phyloP scores from a whole-genome alignment of 345 rosid genomes.

The Citropsis articulata region DNA sequence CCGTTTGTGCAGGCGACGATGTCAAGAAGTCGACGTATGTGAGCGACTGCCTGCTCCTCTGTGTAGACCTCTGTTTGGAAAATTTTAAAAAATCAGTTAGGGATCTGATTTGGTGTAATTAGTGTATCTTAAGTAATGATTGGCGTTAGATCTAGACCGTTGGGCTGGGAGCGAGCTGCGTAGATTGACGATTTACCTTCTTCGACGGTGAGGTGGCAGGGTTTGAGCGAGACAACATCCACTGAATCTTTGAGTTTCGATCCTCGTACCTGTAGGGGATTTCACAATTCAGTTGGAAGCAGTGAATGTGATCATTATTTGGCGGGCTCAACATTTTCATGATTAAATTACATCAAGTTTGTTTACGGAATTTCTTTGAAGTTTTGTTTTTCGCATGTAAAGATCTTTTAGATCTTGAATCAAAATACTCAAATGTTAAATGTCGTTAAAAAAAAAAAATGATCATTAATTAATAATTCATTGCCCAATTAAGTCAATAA shows the following conservation, averaged over 20 bases:
- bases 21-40: constrained; percentile 85
- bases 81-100: not conserved
- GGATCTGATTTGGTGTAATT: not conserved
- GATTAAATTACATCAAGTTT: too few relatives aligned
- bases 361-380: too few relatives aligned
- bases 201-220: constrained; percentile 69
- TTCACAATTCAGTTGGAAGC: not conserved
- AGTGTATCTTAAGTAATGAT: not conserved
- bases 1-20: constrained; percentile 83
- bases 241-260: constrained; percentile 72
- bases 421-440: too few relatives aligned
- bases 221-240: constrained; percentile 81
- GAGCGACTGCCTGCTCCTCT: constrained; percentile 66
- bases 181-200: constrained; percentile 42
- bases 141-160: constrained; percentile 7
- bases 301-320: not conserved
- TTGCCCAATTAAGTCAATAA: too few relatives aligned
- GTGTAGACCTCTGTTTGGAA: constrained; percentile 69
- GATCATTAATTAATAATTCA: too few relatives aligned
- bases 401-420: too few relatives aligned
- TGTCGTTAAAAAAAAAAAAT: too few relatives aligned
- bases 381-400: not conserved
- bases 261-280: constrained; percentile 64
- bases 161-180: constrained; percentile 3
- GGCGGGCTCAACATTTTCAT: not conserved